Percentiles rank a stretch among this genome's conserved stretches.
These are phyloP conservation scores for Leavenworthia alabamica DNA, from an alignment of 345 rosid genomes.

Conservation along the genomic window DNA sequence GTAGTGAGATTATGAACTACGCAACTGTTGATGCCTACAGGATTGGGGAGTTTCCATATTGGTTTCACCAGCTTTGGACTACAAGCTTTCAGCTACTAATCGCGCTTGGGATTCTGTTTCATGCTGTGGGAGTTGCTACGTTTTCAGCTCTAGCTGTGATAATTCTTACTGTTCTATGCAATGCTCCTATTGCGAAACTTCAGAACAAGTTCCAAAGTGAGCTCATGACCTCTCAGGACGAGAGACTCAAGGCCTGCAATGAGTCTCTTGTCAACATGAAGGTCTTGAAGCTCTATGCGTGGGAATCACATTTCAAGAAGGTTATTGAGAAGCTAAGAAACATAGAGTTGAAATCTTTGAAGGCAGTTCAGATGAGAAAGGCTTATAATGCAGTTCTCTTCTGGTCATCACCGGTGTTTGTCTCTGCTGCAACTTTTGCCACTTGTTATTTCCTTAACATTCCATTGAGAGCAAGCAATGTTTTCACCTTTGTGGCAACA, in stretches of 20 bases:
- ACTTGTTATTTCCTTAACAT: slow-evolving; percentile 73
- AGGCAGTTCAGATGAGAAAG: slow-evolving; percentile 71
- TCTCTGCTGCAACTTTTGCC: slow-evolving; percentile 79
- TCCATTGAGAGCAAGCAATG: slow-evolving; percentile 77
- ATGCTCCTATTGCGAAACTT: slow-evolving; percentile 86
- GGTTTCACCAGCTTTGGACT: slow-evolving; percentile 96
- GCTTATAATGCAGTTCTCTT: slow-evolving; percentile 65
- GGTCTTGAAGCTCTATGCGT: slow-evolving; percentile 83
- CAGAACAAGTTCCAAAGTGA: slow-evolving; percentile 75
- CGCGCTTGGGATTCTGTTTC: slow-evolving; percentile 66
- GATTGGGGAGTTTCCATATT: slow-evolving; percentile 88
- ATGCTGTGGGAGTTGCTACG: slow-evolving; percentile 80
- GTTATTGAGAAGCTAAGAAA: slow-evolving; percentile 67
- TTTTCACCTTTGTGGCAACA: slow-evolving; percentile 90
- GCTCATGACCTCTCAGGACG: slow-evolving; percentile 82
- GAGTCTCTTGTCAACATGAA: slow-evolving; percentile 94
- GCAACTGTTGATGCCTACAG: slow-evolving; percentile 90
- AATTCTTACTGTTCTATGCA: slow-evolving; percentile 65
- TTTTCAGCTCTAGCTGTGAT: slow-evolving; percentile 72
- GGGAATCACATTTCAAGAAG: slow-evolving; percentile 85
- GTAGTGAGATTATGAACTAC: slow-evolving; percentile 88
- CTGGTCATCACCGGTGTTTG: slow-evolving; percentile 89
- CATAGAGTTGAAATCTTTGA: slow-evolving; percentile 56
- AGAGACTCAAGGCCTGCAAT: slow-evolving; percentile 60
- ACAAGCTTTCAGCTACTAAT: slow-evolving; percentile 78